phyloP scores from a whole-genome alignment of 1,284 basidiomycete species.

The Microbotryum violaceum region DNA sequence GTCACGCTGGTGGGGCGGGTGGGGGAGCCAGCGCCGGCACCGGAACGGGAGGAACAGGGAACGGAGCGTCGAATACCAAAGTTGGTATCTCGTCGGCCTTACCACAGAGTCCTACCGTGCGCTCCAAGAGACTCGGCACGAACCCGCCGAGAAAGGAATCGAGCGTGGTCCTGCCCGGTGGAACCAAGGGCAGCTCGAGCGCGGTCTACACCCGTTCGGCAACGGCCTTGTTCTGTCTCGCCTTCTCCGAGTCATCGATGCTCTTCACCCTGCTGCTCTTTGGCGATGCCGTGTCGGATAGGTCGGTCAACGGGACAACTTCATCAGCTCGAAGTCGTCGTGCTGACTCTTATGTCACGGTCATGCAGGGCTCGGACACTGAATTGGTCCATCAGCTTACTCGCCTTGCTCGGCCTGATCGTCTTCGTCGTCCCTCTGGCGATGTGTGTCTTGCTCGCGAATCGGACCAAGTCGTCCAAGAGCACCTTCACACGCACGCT shows the following conservation, averaged over 20 bases:
- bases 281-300: conserved; percentile 30
- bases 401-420: conserved; percentile 34
- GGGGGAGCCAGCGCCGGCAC: no score
- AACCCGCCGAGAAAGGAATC: not conserved
- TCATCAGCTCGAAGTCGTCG: not conserved
- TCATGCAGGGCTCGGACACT: conserved; percentile 31
- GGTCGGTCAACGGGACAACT: conserved; percentile 15
- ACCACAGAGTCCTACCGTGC: conserved; percentile 6
- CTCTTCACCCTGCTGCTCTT: conserved; percentile 39
- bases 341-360: not conserved
- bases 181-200: conserved; percentile 1
- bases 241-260: conserved; percentile 37
- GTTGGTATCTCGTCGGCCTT: not conserved
- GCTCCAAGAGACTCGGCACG: conserved; percentile 10
- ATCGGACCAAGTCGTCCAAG: conserved; percentile 22
- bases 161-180: not conserved
- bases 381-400: conserved; percentile 37
- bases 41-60: no score
- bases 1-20: no score
- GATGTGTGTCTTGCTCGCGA: conserved; percentile 30
- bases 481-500: conserved; percentile 22
- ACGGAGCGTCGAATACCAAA: not conserved
- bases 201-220: conserved; percentile 25
- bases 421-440: conserved; percentile 35
- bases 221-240: conserved; percentile 35